Evolutionary conservation across 345 rosid genomes (phyloP).

Genomic region (Chamaenerion angustifolium): DNA sequence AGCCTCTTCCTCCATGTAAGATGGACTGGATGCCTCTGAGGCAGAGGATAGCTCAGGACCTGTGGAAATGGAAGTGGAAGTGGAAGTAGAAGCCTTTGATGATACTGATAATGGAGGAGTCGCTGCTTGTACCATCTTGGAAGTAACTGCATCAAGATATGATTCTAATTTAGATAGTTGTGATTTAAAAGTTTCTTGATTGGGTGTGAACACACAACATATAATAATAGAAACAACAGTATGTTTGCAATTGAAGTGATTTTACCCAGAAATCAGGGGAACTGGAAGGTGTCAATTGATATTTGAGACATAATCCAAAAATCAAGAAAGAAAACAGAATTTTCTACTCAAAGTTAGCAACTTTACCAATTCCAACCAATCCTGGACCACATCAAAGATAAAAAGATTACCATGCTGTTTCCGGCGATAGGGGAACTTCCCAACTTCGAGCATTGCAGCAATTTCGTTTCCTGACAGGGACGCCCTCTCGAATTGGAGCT

Average conservation of each 20-base stretch:
- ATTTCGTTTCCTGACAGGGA: slow-evolving; percentile 73
- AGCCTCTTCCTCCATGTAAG: slow-evolving; percentile 53
- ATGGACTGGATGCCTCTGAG: slow-evolving; percentile 19
- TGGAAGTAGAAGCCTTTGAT: slow-evolving; percentile 46
- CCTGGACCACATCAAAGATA: neutral
- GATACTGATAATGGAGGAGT: slow-evolving; percentile 43
- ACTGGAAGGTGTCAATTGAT: too few species aligned
- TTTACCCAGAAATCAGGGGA: too few species aligned
- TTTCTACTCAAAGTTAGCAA: neutral
- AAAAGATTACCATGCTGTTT: slow-evolving; percentile 41
- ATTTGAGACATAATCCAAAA: neutral
- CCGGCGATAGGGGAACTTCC: slow-evolving; percentile 63
- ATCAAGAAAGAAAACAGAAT: neutral
- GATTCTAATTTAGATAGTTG: too few species aligned
- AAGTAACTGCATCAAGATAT: slow-evolving; percentile 27
- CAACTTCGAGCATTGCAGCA: slow-evolving; percentile 76
- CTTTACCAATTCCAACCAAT: neutral
- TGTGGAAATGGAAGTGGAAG: slow-evolving; percentile 42
- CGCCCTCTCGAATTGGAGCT: slow-evolving; percentile 60
- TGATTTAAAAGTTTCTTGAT: too few species aligned
- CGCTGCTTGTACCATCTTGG: slow-evolving; percentile 55
- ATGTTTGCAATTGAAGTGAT: too few species aligned
- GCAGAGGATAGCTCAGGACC: slow-evolving; percentile 31
- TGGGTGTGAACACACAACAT: too few species aligned
- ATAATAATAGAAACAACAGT: too few species aligned